These are phyloP conservation scores for Apiospora aurea DNA, from an alignment of 2,329 filamentous ascomycete genomes.

Conservation along the genomic window DNA sequence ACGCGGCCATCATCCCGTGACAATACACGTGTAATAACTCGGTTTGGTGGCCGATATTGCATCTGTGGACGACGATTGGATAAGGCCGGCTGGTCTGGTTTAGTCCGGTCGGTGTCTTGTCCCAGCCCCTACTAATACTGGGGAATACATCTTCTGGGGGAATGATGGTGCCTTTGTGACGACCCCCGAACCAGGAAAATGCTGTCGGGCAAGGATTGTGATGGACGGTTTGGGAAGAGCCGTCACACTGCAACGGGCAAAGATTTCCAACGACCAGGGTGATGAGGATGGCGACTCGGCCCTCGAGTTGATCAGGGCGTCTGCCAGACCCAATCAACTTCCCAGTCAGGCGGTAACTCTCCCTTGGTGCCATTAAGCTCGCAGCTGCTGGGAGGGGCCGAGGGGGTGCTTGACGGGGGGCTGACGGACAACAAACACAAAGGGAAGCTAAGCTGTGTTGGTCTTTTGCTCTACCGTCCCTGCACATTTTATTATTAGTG, in stretches of 20 bases:
- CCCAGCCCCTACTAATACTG: too few relatives aligned
- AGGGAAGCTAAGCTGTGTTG: slow-evolving; percentile 3
- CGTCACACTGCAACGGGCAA: slow-evolving; percentile 15
- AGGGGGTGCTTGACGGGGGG: too few relatives aligned
- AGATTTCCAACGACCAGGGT: not conserved
- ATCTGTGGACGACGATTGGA: too few relatives aligned
- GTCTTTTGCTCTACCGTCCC: slow-evolving; percentile 5
- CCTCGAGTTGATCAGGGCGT: not conserved
- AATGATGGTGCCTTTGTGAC: not conserved
- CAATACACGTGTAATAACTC: too few relatives aligned
- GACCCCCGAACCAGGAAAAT: slow-evolving; percentile 7
- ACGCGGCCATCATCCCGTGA: too few relatives aligned
- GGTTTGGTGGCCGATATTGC: too few relatives aligned
- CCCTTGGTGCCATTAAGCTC: slow-evolving; percentile 3
- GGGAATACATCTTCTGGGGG: not conserved
- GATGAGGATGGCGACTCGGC: not conserved
- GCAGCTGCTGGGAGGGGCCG: not conserved
- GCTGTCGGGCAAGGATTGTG: slow-evolving; percentile 7
- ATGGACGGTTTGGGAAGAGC: slow-evolving; percentile 5
- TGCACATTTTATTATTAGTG: slow-evolving; percentile 9
- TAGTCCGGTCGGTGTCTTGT: too few relatives aligned
- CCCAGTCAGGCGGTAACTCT: not conserved
- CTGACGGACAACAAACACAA: slow-evolving; percentile 11
- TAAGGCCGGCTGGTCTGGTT: too few relatives aligned
- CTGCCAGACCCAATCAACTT: slow-evolving; percentile 15